Evolutionary conservation across 208 protist genomes (phyloP), one percentile per base, ranked within the genome.

Genomic region (Crithidia expoeki): DNA sequence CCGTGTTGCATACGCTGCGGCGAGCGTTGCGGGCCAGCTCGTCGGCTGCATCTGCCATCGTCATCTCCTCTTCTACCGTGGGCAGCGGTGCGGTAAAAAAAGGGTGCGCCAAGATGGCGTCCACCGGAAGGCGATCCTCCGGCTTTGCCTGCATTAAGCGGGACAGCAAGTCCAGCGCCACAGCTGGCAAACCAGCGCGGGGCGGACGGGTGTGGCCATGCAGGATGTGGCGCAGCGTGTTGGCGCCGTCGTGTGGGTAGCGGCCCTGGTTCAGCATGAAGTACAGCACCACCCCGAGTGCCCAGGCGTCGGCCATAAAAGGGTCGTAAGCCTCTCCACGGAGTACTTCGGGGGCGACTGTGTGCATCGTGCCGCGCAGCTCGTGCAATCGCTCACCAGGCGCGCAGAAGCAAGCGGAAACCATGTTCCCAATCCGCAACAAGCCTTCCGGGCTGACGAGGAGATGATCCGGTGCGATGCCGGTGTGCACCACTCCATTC

Each of bases 161-260:
- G 17, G 67, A 44, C 17, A 96, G 44, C 10, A 96, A 72, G 51
- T 94, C 85, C 38, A 74, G 76, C 36, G 86, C 90, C 2, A 77
- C 70, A 0, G 69, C 38, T 2, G 90, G 79, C 32, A 92, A 64
- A 2, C 69, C 68, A 4, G 79, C 60, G 34, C 83, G 79, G n/a
- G 76, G 61, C 0, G 76, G 80, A 3, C 92, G 86, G 2, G 89
- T 65, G 52, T 84, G 81, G 23, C 88, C 49, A 44, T 93, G 86
- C 7, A 90, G 51, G 60, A 96, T 92, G 71, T 96, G 85, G 28
- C 88, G 86, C n/a, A 86, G 80, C 38, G 89, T 94, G 72, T 93
- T 96, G 47, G 92, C 92, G 25, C 92, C 86, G 68, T 96, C 92
- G 80, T 92, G 85, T 4, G 92, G 92, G 73, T 96, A 96, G 51